Conservation (phyloP, 2,329 filamentous ascomycete species). For the Chrysosporium keratinophilum region DNA sequence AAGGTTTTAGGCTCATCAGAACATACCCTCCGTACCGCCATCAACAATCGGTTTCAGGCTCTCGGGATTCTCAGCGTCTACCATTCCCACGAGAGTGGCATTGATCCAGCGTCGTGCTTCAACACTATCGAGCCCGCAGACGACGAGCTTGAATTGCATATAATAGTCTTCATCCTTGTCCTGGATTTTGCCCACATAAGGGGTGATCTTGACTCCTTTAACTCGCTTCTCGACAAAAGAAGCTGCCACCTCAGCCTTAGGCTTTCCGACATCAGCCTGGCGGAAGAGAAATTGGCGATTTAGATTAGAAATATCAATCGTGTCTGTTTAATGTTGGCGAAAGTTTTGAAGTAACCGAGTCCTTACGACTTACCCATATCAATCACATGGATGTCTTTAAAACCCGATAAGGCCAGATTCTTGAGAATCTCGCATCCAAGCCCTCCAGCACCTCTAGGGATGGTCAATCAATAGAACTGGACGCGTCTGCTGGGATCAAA, state of each 20-base stretch:
- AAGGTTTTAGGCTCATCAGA: neutral
- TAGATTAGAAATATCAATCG: conserved; percentile 95
- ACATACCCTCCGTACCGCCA: conserved; percentile 75
- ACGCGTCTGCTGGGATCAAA: neutral
- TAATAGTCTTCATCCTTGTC: conserved; percentile 96
- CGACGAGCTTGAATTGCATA: conserved; percentile 86
- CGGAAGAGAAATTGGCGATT: conserved; percentile 97
- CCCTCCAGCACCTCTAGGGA: conserved; percentile 71
- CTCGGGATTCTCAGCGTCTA: conserved; percentile 72
- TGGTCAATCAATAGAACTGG: conserved; percentile 5
- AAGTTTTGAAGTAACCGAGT: neutral
- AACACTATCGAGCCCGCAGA: conserved; percentile 93
- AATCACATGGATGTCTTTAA: conserved; percentile 95
- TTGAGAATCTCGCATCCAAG: conserved; percentile 95
- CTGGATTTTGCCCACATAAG: conserved; percentile 90
- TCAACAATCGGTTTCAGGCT: conserved; percentile 89
- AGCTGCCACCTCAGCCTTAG: conserved; percentile 87
- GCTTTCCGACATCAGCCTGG: conserved; percentile 79
- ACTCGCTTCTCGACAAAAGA: conserved; percentile 83
- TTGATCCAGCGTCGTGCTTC: conserved; percentile 99
- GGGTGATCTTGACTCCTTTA: conserved; percentile 81
- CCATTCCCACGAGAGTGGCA: conserved; percentile 79
- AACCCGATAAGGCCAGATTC: conserved; percentile 86
- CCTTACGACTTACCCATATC: conserved; percentile 67
- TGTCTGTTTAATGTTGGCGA: conserved; percentile 49